A percentile compares a stretch with the other conserved stretches of the same genome.
These are phyloP conservation scores for Calocybe cyanea DNA, from an alignment of 768 basidiomycete genomes.

Conservation along the genomic window DNA sequence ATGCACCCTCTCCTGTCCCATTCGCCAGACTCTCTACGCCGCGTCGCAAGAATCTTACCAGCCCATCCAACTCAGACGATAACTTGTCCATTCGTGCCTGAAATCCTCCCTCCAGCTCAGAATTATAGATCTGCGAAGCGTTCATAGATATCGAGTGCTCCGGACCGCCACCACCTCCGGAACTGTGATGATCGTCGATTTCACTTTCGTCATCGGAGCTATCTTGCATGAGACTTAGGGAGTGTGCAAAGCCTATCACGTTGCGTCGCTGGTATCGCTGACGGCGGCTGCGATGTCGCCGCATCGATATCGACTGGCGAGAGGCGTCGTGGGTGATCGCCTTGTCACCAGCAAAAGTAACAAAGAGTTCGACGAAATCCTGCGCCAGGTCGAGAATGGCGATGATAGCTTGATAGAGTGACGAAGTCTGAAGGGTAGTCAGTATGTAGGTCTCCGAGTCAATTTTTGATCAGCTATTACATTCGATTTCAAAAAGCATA, in stretches of 20 bases:
- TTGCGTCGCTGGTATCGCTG: slow-evolving; percentile 51
- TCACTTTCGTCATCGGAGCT: slow-evolving; percentile 47
- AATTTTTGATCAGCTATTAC: slow-evolving; percentile 33
- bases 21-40: slow-evolving; percentile 68
- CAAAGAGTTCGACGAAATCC: slow-evolving; percentile 63
- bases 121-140: slow-evolving; percentile 19
- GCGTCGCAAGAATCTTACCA: slow-evolving; percentile 65
- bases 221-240: slow-evolving; percentile 27
- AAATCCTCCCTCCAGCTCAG: slow-evolving; percentile 44
- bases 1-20: slow-evolving; percentile 53
- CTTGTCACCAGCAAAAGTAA: slow-evolving; percentile 55
- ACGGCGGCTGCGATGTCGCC: slow-evolving; percentile 60
- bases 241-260: slow-evolving; percentile 57
- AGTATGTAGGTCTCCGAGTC: neutral
- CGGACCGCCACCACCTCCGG: slow-evolving; percentile 21
- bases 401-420: slow-evolving; percentile 61
- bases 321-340: slow-evolving; percentile 57
- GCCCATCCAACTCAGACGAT: slow-evolving; percentile 63
- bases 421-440: slow-evolving; percentile 47
- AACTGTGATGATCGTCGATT: slow-evolving; percentile 26
- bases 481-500: slow-evolving; percentile 61
- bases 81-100: slow-evolving; percentile 55
- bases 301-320: slow-evolving; percentile 47
- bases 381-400: slow-evolving; percentile 73
- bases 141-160: slow-evolving; percentile 40